Percentiles rank a stretch among this genome's conserved stretches.
Conservation (phyloP, 2,329 filamentous ascomycete genomes). For the Colletotrichum somersetense region DNA sequence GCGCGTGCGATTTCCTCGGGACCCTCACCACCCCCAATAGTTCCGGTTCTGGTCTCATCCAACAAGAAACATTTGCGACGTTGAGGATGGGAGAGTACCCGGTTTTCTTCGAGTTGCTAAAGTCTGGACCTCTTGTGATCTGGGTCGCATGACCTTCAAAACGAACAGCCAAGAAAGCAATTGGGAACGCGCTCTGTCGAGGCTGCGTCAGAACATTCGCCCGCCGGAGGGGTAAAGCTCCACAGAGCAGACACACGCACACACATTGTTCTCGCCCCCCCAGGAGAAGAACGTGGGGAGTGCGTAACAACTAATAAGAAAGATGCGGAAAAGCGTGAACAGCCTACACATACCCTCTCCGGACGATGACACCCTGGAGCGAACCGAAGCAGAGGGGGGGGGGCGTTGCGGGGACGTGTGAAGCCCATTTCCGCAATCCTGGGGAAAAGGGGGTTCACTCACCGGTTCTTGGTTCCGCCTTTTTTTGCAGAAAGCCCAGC, state of each 20-base stretch:
- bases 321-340: conserved; percentile 16
- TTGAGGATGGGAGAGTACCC: conserved; percentile 15
- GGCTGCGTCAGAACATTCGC: neutral
- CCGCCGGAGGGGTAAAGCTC: neutral
- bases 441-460: conserved; percentile 6
- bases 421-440: conserved; percentile 22
- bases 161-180: conserved; percentile 15
- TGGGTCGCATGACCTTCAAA: conserved; percentile 5
- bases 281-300: conserved; percentile 7
- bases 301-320: conserved; percentile 22
- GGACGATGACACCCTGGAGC: conserved; percentile 6
- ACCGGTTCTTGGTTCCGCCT: neutral
- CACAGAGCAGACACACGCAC: conserved; percentile 5
- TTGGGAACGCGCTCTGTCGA: neutral
- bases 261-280: neutral
- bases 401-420: conserved; percentile 13
- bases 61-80: conserved; percentile 18
- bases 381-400: conserved; percentile 4
- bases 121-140: conserved; percentile 11
- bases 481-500: conserved; percentile 12
- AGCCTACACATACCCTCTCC: neutral
- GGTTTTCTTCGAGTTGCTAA: conserved; percentile 8
- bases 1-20: conserved; percentile 24
- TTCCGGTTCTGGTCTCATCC: conserved; percentile 15
- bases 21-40: conserved; percentile 11